A percentile compares a stretch with the other conserved stretches of the same genome.
Conservation (phyloP, 306 rosid genomes). For the Quercus wislizeni region DNA sequence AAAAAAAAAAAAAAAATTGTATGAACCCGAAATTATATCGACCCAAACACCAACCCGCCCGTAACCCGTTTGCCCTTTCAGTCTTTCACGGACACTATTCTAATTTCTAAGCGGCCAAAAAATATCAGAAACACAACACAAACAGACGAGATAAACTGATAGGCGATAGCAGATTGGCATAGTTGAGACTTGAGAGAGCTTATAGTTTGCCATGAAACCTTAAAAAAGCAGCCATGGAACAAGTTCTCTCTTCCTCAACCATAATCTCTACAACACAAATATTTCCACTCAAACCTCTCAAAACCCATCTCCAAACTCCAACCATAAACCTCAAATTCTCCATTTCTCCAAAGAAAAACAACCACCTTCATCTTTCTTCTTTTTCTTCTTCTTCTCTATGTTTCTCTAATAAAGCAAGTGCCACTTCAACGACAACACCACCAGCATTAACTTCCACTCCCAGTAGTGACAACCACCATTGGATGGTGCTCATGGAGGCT, state of each 20-base stretch:
- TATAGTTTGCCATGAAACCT: not conserved
- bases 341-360: slow-evolving; percentile 15
- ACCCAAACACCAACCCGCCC: too few relatives aligned
- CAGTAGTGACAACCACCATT: slow-evolving; percentile 48
- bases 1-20: too few relatives aligned
- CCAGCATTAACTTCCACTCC: slow-evolving; percentile 20
- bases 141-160: too few relatives aligned
- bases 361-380: slow-evolving; percentile 23
- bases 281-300: slow-evolving; percentile 30
- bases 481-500: slow-evolving; percentile 68
- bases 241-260: slow-evolving; percentile 34
- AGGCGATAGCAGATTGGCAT: not conserved
- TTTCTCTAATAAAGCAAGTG: slow-evolving; percentile 24
- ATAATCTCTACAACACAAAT: slow-evolving; percentile 20
- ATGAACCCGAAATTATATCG: too few relatives aligned
- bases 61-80: too few relatives aligned
- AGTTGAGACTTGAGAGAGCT: not conserved
- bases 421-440: slow-evolving; percentile 36
- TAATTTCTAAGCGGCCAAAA: too few relatives aligned
- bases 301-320: slow-evolving; percentile 28
- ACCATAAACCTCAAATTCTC: slow-evolving; percentile 30
- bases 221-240: slow-evolving; percentile 40
- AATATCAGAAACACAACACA: too few relatives aligned
- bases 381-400: slow-evolving; percentile 19
- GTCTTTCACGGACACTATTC: too few relatives aligned